Conservation (phyloP, 371 early-diverging fungal species). For the Enteropsectra breve region DNA sequence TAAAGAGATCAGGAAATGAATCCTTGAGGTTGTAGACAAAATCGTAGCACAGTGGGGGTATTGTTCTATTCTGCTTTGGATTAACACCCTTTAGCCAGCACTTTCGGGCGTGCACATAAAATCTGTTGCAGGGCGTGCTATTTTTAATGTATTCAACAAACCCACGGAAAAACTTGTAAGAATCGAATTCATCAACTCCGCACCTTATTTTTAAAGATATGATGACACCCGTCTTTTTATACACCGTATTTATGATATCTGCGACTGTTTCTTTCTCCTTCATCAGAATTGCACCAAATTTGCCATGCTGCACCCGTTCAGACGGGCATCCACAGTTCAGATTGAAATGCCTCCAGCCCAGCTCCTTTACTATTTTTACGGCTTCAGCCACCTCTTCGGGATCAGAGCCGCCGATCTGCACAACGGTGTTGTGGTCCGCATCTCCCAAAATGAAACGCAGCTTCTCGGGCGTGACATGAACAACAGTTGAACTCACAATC, state of each 20-base stretch:
- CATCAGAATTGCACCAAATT: conserved; percentile 61
- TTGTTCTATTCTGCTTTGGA: conserved; percentile 70
- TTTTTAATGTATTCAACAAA: conserved; percentile 55
- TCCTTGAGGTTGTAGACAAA: conserved; percentile 65
- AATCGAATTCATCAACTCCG: conserved; percentile 60
- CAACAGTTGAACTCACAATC: conserved; percentile 57
- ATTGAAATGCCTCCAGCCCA: conserved; percentile 55
- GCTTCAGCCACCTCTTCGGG: conserved; percentile 49
- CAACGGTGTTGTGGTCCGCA: conserved; percentile 47
- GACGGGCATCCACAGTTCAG: conserved; percentile 61
- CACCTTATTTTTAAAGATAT: conserved; percentile 58
- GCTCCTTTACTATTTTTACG: conserved; percentile 29
- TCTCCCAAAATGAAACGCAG: conserved; percentile 51
- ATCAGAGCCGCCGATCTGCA: conserved; percentile 61
- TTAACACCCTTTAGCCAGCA: conserved; percentile 71
- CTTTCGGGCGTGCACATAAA: conserved; percentile 76
- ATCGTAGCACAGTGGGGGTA: conserved; percentile 70
- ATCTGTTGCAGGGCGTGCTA: conserved; percentile 60
- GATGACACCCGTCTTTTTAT: conserved; percentile 45
- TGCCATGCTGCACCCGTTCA: conserved; percentile 57
- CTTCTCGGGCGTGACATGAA: conserved; percentile 42
- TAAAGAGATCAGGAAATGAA: conserved; percentile 63
- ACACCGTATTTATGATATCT: conserved; percentile 56
- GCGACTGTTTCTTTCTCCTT: conserved; percentile 37
- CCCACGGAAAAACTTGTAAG: conserved; percentile 51